Percentiles rank a stretch among this genome's conserved stretches.
These are phyloP conservation scores for Ramaria sp. DNA, from an alignment of 768 basidiomycete genomes.

Conservation along the genomic window DNA sequence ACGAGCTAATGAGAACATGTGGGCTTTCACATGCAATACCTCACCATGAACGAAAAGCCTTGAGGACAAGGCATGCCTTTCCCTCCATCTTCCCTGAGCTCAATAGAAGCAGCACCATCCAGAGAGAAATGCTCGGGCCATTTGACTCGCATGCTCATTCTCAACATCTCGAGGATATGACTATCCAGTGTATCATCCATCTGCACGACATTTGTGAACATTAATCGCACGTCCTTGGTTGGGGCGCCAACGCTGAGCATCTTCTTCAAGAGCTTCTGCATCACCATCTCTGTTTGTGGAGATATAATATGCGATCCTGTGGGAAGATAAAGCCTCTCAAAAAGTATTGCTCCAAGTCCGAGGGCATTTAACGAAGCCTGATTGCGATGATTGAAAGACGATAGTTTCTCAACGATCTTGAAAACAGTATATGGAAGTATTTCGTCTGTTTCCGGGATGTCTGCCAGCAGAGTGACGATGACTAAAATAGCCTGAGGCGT, in stretches of 20 bases:
- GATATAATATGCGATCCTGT: slow-evolving; percentile 5
- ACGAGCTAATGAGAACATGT: not conserved
- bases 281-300: slow-evolving; percentile 17
- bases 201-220: slow-evolving; percentile 37
- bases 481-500: slow-evolving; percentile 53
- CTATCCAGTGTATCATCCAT: slow-evolving; percentile 1
- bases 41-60: slow-evolving; percentile 8
- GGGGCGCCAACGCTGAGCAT: slow-evolving; percentile 68
- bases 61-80: slow-evolving; percentile 38
- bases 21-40: not conserved
- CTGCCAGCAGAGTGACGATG: slow-evolving; percentile 38
- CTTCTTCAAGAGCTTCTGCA: slow-evolving; percentile 54
- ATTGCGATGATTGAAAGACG: slow-evolving; percentile 54
- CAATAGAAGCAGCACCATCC: slow-evolving; percentile 42
- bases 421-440: slow-evolving; percentile 41
- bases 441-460: slow-evolving; percentile 5
- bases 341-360: slow-evolving; percentile 43
- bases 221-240: slow-evolving; percentile 47
- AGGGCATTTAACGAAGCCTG: slow-evolving; percentile 54
- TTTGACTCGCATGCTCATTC: slow-evolving; percentile 57
- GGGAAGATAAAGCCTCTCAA: slow-evolving; percentile 33
- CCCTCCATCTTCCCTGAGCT: slow-evolving; percentile 34
- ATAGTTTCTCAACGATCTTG: slow-evolving; percentile 54
- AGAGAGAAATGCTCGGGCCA: slow-evolving; percentile 77
- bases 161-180: slow-evolving; percentile 51